Conservation (phyloP, 2,329 filamentous ascomycete species). For the Pleoardoris graminearum region DNA sequence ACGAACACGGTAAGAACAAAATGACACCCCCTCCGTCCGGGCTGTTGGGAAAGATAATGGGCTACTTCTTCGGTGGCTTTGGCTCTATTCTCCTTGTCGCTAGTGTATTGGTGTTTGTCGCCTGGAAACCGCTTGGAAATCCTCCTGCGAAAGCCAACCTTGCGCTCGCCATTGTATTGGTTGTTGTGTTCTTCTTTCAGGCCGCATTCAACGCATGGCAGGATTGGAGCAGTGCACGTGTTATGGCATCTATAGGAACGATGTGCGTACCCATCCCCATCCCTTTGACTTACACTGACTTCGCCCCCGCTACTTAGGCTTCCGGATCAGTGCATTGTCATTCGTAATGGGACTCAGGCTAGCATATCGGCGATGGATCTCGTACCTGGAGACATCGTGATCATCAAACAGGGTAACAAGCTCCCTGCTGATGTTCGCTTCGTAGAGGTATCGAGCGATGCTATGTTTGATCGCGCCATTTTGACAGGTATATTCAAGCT, state of each 20-base stretch:
- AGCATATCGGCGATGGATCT: conserved; percentile 61
- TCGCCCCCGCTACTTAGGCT: too few relatives aligned
- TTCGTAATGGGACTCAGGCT: conserved; percentile 61
- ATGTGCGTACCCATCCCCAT: too few relatives aligned
- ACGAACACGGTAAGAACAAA: conserved; percentile 68
- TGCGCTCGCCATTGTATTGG: conserved; percentile 72
- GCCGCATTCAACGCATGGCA: conserved; percentile 61
- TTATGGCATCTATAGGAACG: conserved; percentile 78
- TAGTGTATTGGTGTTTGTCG: conserved; percentile 72
- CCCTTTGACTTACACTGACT: too few relatives aligned
- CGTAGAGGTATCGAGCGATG: conserved; percentile 68
- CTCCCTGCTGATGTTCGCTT: conserved; percentile 74
- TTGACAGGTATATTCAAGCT: conserved; percentile 60
- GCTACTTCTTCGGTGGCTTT: conserved; percentile 79
- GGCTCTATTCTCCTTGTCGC: conserved; percentile 71
- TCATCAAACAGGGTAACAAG: conserved; percentile 72
- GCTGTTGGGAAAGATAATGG: conserved; percentile 60
- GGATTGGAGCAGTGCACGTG: conserved; percentile 75
- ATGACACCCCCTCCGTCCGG: conserved; percentile 68
- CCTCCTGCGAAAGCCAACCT: conserved; percentile 72
- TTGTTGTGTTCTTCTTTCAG: conserved; percentile 67
- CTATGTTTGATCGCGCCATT: conserved; percentile 73
- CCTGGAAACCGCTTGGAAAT: conserved; percentile 74
- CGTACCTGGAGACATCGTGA: conserved; percentile 72
- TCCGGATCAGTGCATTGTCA: conserved; percentile 69